A percentile compares a stretch with the other conserved stretches of the same genome.
These are phyloP conservation scores for Psidium guajava DNA, from an alignment of 345 rosid species.

Conservation along the genomic window DNA sequence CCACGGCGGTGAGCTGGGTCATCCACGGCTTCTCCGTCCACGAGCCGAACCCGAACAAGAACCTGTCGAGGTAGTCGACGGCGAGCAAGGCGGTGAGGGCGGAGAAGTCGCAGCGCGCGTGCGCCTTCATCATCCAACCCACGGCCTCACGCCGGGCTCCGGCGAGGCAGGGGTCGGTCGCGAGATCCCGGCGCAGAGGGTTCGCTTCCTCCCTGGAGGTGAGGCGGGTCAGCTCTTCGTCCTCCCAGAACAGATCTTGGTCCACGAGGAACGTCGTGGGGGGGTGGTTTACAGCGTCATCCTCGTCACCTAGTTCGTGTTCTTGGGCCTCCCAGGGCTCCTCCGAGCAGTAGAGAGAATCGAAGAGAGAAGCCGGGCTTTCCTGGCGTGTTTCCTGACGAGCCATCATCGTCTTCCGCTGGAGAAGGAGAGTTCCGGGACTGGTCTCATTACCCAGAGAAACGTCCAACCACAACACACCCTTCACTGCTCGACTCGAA, in stretches of 20 bases:
- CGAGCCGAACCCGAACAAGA: slow-evolving; percentile 22
- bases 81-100: slow-evolving; percentile 53
- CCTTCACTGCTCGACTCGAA: not conserved
- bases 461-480: not conserved
- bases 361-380: slow-evolving; percentile 12
- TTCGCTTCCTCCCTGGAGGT: slow-evolving; percentile 33
- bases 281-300: no score
- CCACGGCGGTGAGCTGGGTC: slow-evolving; percentile 57
- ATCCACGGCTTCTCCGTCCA: slow-evolving; percentile 48
- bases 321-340: slow-evolving; percentile 30
- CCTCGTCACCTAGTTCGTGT: not conserved
- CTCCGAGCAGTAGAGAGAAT: slow-evolving; percentile 51
- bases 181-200: slow-evolving; percentile 11
- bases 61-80: slow-evolving; percentile 61
- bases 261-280: not conserved
- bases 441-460: slow-evolving; percentile 20
- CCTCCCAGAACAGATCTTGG: slow-evolving; percentile 47
- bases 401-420: slow-evolving; percentile 34
- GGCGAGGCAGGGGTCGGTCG: slow-evolving; percentile 15
- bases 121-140: slow-evolving; percentile 16
- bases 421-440: slow-evolving; percentile 27
- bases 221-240: slow-evolving; percentile 38
- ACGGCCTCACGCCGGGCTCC: slow-evolving; percentile 38
- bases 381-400: not conserved
- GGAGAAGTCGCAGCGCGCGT: slow-evolving; percentile 38